Conservation (phyloP, 192 early-diverging fungal species). For the Phycomyces nitens region DNA sequence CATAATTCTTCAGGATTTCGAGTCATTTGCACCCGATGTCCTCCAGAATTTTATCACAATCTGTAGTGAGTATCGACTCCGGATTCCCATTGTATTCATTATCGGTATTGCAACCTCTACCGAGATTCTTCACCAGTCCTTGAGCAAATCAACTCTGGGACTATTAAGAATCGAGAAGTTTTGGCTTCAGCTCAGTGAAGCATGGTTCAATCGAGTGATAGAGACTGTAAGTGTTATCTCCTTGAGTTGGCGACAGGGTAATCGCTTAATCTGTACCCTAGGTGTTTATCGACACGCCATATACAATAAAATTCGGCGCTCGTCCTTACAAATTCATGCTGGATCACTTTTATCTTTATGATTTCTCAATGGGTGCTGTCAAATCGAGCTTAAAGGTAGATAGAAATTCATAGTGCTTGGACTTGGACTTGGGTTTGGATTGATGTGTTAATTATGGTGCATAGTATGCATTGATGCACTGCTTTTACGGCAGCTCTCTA, state of each 20-base stretch:
- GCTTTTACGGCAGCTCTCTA: slow-evolving; percentile 83
- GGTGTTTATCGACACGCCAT: slow-evolving; percentile 54
- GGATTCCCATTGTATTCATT: slow-evolving; percentile 74
- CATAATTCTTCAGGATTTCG: slow-evolving; percentile 84
- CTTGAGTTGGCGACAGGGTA: too few species aligned
- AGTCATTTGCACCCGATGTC: slow-evolving; percentile 69
- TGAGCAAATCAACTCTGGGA: slow-evolving; percentile 68
- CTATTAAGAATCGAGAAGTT: slow-evolving; percentile 78
- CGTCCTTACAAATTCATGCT: slow-evolving; percentile 72
- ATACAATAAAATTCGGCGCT: slow-evolving; percentile 60
- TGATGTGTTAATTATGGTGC: background rate
- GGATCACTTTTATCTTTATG: slow-evolving; percentile 76
- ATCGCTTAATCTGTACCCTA: too few species aligned
- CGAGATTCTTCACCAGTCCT: slow-evolving; percentile 75
- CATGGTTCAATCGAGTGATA: slow-evolving; percentile 68
- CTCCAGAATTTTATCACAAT: slow-evolving; percentile 76
- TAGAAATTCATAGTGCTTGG: background rate
- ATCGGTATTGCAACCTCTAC: slow-evolving; percentile 87
- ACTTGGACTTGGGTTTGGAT: background rate
- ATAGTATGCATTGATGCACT: slow-evolving; percentile 83
- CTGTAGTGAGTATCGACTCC: slow-evolving; percentile 63
- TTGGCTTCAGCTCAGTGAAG: slow-evolving; percentile 68
- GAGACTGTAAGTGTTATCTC: slow-evolving; percentile 44
- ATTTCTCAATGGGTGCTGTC: slow-evolving; percentile 76
- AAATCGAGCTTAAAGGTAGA: slow-evolving; percentile 65